Base-by-base conservation (phyloP, 495 filamentous ascomycete genomes). In the Hypoxylon rickii region DNA sequence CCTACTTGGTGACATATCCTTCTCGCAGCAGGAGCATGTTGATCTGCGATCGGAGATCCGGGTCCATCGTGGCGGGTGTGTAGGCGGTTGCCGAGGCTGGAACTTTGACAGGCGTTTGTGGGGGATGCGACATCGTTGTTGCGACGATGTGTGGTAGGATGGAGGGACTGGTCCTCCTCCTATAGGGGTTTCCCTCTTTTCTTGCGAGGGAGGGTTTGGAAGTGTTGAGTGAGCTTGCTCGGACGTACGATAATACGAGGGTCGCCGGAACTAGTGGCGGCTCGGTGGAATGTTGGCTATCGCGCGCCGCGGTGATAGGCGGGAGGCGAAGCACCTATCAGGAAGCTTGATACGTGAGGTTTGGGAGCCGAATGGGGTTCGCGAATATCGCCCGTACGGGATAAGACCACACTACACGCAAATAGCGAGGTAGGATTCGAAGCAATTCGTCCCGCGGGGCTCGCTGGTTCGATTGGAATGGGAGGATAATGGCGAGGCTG, bases 41-140 rank as follows among this genome's bases (percentile, higher is more conserved):
- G 53, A 83, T 80, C 39, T 81, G 69, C 3, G 80, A 80, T 5
- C 80, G 65, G 41, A 83, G 67, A 12, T 82, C 79, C 15, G 73
- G 63, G 50, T 83, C 80, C 32, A 73, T 70, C 4, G 74, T 82
- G 11, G 74, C 74, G 38, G 75, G 65, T 13, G 75, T 74, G 66
- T 83, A 82, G 46, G 66, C 71, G 1, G 77, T 67, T 1, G 74
- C 78, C 26, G 78, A 74, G 12, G 73, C 51, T 7, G 80, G 77
- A 34, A 83, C 76, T 65, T 78, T 79, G 49, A 79, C 77, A 1
- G 79, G 76, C 1, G 78, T 78, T 15, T 79, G 74, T 32, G 73
- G 34, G 22, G 43, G 33, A 15, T 34, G 54, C 43, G 50, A 51
- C 48, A 47, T 61, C 29, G 24, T 29, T 29, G n/a, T n/a, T n/a